Conservation (phyloP, 257 asterid species). For the Solanum tarijense region DNA sequence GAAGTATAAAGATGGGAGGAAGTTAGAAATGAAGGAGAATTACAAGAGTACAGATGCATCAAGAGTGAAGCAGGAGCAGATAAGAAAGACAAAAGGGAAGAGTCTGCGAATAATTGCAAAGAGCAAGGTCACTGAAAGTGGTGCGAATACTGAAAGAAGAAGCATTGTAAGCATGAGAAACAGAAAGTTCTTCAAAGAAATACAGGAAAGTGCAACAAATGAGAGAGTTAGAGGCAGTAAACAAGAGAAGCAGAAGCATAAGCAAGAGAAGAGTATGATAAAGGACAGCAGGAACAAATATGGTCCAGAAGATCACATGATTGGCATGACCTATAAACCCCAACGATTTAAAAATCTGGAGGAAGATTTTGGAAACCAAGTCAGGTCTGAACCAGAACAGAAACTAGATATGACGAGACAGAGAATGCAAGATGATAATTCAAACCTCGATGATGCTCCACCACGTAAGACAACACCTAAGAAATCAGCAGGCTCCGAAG, state of each 20-base stretch:
- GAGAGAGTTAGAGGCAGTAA: neutral
- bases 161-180: neutral
- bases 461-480: neutral
- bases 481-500: neutral
- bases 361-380: neutral
- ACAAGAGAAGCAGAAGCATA: neutral
- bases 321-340: neutral
- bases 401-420: neutral
- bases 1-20: slow-evolving; percentile 4
- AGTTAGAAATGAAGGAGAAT: slow-evolving; percentile 17
- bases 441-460: neutral
- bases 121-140: slow-evolving; percentile 1
- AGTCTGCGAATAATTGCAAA: slow-evolving; percentile 14
- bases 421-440: neutral
- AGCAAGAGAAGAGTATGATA: neutral
- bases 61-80: neutral
- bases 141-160: neutral
- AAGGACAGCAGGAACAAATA: neutral
- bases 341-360: neutral
- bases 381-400: neutral
- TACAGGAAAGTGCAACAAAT: neutral
- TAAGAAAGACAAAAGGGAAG: slow-evolving; percentile 27
- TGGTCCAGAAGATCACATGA: neutral
- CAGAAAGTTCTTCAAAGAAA: neutral
- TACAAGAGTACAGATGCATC: neutral